Conservation (phyloP, 352 stramenopile species). For the Pythium rhizo-oryzae region DNA sequence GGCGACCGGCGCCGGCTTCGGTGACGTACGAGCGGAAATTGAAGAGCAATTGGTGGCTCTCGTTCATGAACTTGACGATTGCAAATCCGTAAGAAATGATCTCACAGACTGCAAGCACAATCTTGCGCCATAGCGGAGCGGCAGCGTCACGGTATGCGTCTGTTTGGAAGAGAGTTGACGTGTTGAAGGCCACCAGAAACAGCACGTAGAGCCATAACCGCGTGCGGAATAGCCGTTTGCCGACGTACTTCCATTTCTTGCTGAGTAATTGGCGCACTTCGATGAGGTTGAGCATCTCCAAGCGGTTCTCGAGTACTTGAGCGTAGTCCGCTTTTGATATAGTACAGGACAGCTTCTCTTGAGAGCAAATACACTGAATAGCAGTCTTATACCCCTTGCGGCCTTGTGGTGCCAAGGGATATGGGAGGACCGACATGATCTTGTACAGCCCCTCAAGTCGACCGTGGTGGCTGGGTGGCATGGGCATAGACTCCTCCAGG, state of each 20-base stretch:
- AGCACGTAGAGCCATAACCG: constrained; percentile 41
- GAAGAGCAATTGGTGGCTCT: constrained; percentile 51
- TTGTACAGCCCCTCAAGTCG: constrained; percentile 2
- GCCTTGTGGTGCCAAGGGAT: constrained; percentile 43
- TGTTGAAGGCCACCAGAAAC: constrained; percentile 49
- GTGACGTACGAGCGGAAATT: constrained; percentile 45
- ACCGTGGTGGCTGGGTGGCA: neutral
- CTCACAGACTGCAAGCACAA: constrained; percentile 42
- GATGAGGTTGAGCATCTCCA: constrained; percentile 59
- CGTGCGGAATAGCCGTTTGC: constrained; percentile 44
- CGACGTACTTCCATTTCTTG: constrained; percentile 75
- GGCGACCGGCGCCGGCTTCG: constrained; percentile 43
- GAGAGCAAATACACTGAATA: constrained; percentile 61
- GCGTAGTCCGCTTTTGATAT: constrained; percentile 35
- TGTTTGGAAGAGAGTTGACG: constrained; percentile 47
- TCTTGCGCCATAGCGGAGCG: constrained; percentile 4
- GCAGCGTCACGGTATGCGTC: constrained; percentile 35
- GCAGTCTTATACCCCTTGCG: constrained; percentile 43
- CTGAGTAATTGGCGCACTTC: constrained; percentile 53
- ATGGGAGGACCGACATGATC: constrained; percentile 25
- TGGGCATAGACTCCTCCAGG: constrained; percentile 46
- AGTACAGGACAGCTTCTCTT: constrained; percentile 47
- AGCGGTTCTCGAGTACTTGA: constrained; percentile 37
- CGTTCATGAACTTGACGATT: constrained; percentile 53
- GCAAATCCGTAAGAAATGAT: constrained; percentile 33